Evolutionary conservation across 129 eudicot genomes (phyloP).

Genomic region (Chrysanthemum makinoi): DNA sequence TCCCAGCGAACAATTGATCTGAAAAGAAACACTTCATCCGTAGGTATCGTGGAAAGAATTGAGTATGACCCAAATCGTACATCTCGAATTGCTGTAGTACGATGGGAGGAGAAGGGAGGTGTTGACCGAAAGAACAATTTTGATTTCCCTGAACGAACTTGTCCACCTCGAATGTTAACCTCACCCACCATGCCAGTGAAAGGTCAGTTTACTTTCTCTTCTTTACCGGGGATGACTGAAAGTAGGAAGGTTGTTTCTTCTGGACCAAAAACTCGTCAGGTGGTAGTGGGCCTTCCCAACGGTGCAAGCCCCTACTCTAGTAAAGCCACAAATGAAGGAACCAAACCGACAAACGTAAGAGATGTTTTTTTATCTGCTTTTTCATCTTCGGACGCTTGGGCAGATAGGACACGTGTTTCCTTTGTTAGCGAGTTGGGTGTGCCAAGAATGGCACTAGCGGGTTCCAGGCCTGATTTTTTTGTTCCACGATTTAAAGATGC

Average conservation of each 20-base stretch:
- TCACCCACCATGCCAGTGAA: slow-evolving; percentile 28
- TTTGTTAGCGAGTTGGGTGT: slow-evolving; percentile 36
- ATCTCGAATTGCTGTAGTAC: slow-evolving; percentile 54
- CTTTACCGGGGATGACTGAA: slow-evolving; percentile 32
- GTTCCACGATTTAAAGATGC: slow-evolving; percentile 37
- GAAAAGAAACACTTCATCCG: slow-evolving; percentile 52
- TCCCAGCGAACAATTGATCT: slow-evolving; percentile 51
- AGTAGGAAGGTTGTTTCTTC: slow-evolving; percentile 26
- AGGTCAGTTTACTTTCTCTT: slow-evolving; percentile 43
- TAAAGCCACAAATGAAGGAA: slow-evolving; percentile 21
- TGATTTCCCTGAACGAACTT: slow-evolving; percentile 14
- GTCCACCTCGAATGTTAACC: slow-evolving; percentile 20
- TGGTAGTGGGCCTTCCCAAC: slow-evolving; percentile 33
- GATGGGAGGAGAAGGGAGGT: slow-evolving; percentile 53
- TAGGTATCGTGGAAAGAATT: slow-evolving; percentile 58
- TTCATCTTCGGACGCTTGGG: slow-evolving; percentile 33
- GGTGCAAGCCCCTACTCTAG: slow-evolving; percentile 19
- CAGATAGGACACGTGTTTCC: slow-evolving; percentile 19
- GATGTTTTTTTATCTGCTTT: slow-evolving; percentile 46
- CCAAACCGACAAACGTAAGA: slow-evolving; percentile 28
- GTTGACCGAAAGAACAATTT: slow-evolving; percentile 33
- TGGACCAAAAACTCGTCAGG: slow-evolving; percentile 22
- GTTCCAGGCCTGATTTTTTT: slow-evolving; percentile 55
- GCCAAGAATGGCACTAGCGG: slow-evolving; percentile 56
- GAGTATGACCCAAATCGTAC: slow-evolving; percentile 78